Conservation (phyloP, 805 yeast species). For the Suhomyces kilbournensis region DNA sequence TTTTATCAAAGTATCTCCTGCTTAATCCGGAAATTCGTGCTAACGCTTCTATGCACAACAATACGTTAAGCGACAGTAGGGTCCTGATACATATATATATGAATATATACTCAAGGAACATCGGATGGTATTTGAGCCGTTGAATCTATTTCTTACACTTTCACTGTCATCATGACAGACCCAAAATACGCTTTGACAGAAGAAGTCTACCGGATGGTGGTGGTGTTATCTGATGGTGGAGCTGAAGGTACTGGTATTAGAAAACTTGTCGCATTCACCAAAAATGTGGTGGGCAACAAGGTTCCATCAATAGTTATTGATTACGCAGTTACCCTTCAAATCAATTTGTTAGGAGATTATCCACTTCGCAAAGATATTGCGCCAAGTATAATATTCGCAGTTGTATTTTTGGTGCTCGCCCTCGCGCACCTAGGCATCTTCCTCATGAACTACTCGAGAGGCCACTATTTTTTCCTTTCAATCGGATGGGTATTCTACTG, state of each 20-base stretch:
- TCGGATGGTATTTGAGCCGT: background rate
- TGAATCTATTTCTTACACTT: background rate
- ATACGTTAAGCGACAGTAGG: background rate
- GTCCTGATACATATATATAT: background rate
- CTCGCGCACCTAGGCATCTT: constrained; percentile 49
- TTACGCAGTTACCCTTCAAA: constrained; percentile 24
- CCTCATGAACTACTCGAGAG: constrained; percentile 45
- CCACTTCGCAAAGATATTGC: constrained; percentile 54
- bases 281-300: background rate
- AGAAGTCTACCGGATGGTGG: background rate
- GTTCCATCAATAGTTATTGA: background rate
- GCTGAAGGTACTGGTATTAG: background rate
- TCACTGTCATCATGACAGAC: background rate
- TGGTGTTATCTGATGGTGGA: background rate
- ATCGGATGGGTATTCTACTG: constrained; percentile 54
- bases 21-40: background rate
- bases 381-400: constrained; percentile 58
- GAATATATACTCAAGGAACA: background rate
- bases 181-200: background rate
- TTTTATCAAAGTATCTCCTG: background rate
- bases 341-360: constrained; percentile 60
- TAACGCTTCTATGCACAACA: background rate
- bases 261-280: background rate
- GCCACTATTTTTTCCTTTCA: constrained; percentile 60
- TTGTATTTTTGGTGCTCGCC: constrained; percentile 46